These are phyloP conservation scores for Populus nigra DNA, from an alignment of 345 rosid species.

Conservation along the genomic window DNA sequence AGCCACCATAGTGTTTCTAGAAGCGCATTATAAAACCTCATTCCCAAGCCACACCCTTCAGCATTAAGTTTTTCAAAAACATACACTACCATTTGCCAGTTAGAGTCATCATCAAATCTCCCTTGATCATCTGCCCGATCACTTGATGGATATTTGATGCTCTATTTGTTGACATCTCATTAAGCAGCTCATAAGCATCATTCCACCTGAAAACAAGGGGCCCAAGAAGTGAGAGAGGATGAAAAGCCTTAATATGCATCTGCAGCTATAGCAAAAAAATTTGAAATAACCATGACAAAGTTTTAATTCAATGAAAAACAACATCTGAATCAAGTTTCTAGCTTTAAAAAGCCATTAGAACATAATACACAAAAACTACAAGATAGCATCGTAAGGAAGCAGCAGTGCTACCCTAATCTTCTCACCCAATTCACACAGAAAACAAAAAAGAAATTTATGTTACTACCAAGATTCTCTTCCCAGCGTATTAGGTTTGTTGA, in stretches of 20 bases:
- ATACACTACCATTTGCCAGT: constrained; percentile 95
- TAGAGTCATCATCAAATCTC: constrained; percentile 78
- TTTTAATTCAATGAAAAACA: not conserved
- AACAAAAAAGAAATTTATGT: not conserved
- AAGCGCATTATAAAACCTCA: constrained; percentile 87
- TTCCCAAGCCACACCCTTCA: constrained; percentile 86
- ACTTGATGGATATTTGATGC: constrained; percentile 85
- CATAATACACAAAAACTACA: not conserved
- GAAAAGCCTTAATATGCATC: not conserved
- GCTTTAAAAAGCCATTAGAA: not conserved
- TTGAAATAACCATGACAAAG: not conserved
- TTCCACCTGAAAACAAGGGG: constrained; percentile 59
- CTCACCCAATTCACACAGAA: not conserved
- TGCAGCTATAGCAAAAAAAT: not conserved
- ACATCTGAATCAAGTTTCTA: not conserved
- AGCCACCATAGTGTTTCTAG: constrained; percentile 96
- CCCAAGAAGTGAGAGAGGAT: constrained; percentile 14
- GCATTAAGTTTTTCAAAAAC: constrained; percentile 78
- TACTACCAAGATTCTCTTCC: not conserved
- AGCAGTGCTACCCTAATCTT: not conserved
- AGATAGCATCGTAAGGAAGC: not conserved
- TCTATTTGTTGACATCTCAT: constrained; percentile 74
- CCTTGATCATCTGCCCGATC: constrained; percentile 88
- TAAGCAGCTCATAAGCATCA: constrained; percentile 63
- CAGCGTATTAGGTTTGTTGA: not conserved